Evolutionary conservation across 805 yeast species (phyloP).

Genomic region (Citeromyces nyonsensis): DNA sequence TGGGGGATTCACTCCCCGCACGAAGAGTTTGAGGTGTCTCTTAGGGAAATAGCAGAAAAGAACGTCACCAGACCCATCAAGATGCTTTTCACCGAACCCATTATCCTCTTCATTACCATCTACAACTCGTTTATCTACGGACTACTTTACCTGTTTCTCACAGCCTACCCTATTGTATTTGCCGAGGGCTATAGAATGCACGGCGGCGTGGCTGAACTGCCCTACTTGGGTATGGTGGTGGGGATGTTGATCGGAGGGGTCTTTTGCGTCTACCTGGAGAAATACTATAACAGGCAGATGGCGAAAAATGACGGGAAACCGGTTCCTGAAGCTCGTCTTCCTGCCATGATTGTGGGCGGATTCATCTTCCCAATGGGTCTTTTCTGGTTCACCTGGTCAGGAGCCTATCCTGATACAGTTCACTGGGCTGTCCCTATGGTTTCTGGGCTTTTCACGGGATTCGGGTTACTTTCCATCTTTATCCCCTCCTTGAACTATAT

Average conservation of each 20-base stretch:
- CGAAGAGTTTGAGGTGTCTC: constrained; percentile 64
- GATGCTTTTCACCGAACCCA: constrained; percentile 71
- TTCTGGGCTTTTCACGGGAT: constrained; percentile 43
- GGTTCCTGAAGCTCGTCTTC: constrained; percentile 64
- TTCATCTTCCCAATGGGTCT: constrained; percentile 73
- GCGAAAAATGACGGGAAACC: constrained; percentile 36
- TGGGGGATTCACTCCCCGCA: constrained; percentile 82
- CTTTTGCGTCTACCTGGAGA: constrained; percentile 55
- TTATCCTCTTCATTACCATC: constrained; percentile 66
- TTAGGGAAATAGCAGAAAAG: constrained; percentile 53
- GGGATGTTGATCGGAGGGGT: constrained; percentile 84
- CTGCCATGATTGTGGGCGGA: constrained; percentile 74
- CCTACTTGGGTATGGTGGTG: no score
- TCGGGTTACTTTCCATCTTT: constrained; percentile 45
- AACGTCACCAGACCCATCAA: constrained; percentile 72
- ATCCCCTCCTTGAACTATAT: constrained; percentile 62
- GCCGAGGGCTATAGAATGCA: constrained; percentile 59
- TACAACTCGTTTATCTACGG: constrained; percentile 85
- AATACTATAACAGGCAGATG: constrained; percentile 33
- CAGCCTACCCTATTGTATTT: constrained; percentile 88
- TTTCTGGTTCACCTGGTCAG: constrained; percentile 57
- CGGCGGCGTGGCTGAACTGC: constrained; percentile 67
- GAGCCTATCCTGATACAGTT: constrained; percentile 41
- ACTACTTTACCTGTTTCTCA: constrained; percentile 84
- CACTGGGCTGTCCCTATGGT: constrained; percentile 54